Base-by-base conservation (phyloP, 139 green algal species). In the Chlorella sp. region DNA sequence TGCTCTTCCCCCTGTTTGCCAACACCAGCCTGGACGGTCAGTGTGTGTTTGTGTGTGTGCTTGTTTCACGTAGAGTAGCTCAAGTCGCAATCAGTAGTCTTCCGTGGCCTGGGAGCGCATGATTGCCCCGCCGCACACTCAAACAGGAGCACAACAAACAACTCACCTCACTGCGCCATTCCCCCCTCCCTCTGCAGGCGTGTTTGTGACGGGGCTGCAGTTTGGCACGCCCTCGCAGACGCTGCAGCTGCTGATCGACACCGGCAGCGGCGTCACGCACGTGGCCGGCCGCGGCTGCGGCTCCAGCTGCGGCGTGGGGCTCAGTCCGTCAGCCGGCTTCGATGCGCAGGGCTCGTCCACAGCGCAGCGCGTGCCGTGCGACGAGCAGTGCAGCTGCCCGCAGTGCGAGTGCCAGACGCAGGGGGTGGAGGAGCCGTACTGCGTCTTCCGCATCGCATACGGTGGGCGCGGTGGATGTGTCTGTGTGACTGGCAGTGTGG, bases 181-280 rank as follows among this genome's bases (percentile, higher is more conserved):
- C 34, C 67, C 34, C n/a, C n/a, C n/a, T 19, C 4, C 19, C 14
- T 11, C 14, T 6, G 67, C 67, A 73, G 67, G n/a, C 68, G 68
- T 74, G 36, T 74, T 74, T 74, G 38, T 74, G 32, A 46, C 17
- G 2, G 68, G 68, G 36, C 68, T 74, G 68, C 36, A 48, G 19
- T 74, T 74, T 74, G 68, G 68, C 38, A 48, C 68, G 68, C 68
- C 68, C 26, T 13, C 32, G 32, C 36, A 41, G n/a, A 26, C 68
- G 68, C 68, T 74, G 36, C n/a, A 36, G 68, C 68, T 74, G 68
- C 68, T 74, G 68, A 43, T 74, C n/a, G 68, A 74, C 68, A 74
- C 68, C 2, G 68, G 68, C 36, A 74, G 68, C 38, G 36, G 68
- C 36, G 9, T 74, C 19, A 74, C 68, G 14, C 68, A 74, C 68